phyloP scores from a whole-genome alignment of 106 monocot species.

The Dioscorea dumetorum region DNA sequence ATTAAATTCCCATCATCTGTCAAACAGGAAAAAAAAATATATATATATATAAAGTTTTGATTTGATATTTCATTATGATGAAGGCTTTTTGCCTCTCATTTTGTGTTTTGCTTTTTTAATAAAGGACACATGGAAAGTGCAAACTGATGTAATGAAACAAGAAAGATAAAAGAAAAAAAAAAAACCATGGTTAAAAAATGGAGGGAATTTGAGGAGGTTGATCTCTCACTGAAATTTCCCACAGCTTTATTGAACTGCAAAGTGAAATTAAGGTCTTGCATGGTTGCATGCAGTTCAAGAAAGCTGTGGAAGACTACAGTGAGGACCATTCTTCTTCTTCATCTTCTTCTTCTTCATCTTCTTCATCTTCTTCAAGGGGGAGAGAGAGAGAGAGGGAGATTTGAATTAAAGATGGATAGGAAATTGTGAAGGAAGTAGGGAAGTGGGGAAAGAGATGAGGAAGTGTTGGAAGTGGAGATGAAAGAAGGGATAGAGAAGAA shows the following conservation, averaged over 20 bases:
- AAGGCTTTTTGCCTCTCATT: slow-evolving; percentile 4
- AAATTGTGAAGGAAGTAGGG: too few relatives aligned
- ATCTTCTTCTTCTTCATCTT: not conserved
- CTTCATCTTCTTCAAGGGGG: not conserved
- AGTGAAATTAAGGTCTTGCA: not conserved
- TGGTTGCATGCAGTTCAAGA: slow-evolving; percentile 72
- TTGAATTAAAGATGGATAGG: not conserved
- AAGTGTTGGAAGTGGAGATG: not conserved
- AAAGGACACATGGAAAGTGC: too few relatives aligned
- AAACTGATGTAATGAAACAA: not conserved
- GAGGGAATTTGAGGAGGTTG: slow-evolving; percentile 5
- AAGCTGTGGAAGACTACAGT: slow-evolving; percentile 94
- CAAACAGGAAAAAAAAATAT: not conserved
- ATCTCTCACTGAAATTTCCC: slow-evolving; percentile 79
- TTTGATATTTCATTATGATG: slow-evolving; percentile 16
- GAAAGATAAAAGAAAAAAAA: not conserved
- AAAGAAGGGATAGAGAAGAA: slow-evolving; percentile 5
- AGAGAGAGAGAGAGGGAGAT: not conserved
- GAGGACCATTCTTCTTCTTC: slow-evolving; percentile 28
- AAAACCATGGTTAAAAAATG: not conserved
- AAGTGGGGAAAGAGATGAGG: too few relatives aligned
- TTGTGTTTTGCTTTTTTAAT: not conserved
- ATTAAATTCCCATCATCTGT: slow-evolving; percentile 15
- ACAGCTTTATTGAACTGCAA: slow-evolving; percentile 99
- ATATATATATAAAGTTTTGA: slow-evolving; percentile 1